phyloP scores from a whole-genome alignment of 768 basidiomycete genomes.

The Psilocybe azurescens region DNA sequence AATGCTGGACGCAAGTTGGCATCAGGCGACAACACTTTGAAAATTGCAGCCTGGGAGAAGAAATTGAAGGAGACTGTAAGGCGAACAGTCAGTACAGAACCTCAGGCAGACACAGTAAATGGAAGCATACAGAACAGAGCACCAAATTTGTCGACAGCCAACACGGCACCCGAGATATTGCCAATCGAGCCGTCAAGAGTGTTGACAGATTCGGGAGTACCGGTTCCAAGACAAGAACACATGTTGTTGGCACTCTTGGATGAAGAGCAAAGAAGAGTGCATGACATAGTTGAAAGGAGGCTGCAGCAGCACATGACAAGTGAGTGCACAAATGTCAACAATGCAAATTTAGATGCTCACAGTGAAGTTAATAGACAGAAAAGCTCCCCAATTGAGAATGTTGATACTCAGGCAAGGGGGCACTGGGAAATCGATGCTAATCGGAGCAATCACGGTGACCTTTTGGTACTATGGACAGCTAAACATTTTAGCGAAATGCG shows the following conservation, averaged over 20 bases:
- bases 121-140: too few relatives aligned
- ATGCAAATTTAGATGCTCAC: neutral
- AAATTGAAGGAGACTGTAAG: too few relatives aligned
- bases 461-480: slow-evolving; percentile 24
- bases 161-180: too few relatives aligned
- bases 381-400: slow-evolving; percentile 36
- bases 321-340: neutral
- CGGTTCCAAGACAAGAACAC: neutral
- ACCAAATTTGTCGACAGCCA: too few relatives aligned
- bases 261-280: neutral
- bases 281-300: neutral
- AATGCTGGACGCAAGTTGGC: too few relatives aligned
- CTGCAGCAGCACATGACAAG: neutral
- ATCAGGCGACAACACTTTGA: too few relatives aligned
- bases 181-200: neutral
- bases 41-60: too few relatives aligned
- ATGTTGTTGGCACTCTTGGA: too few relatives aligned
- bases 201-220: neutral
- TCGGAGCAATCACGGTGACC: slow-evolving; percentile 38
- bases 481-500: slow-evolving; percentile 36
- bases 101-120: too few relatives aligned
- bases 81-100: too few relatives aligned
- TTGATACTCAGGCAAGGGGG: slow-evolving; percentile 46
- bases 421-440: slow-evolving; percentile 46
- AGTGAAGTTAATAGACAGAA: neutral